Evolutionary conservation across 1,284 basidiomycete genomes (phyloP), one percentile per base, ranked within the genome.

Genomic region (Phylloboletellus chloephorus): DNA sequence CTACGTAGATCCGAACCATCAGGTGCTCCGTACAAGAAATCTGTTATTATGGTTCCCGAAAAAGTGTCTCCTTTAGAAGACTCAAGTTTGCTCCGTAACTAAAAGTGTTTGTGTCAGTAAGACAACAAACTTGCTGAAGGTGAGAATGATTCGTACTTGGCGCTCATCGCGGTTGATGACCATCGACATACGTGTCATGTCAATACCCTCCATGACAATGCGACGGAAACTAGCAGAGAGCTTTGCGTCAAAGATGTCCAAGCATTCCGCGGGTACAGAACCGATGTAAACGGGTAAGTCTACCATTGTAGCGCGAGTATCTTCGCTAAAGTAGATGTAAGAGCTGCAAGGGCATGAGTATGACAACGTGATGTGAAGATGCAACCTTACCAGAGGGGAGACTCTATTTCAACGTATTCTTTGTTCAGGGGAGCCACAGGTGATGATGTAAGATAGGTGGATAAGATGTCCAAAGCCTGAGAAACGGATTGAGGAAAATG

Each of bases 171-270:
- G 72, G 50, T 85, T 79, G 41, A 99, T 82, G 15, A 97, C 73
- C 77, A 89, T 86, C 13, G 66, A 64, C 85, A 99, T 97, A 19
- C 96, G 73, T 22, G 83, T 74, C 87, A 98, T 94, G 65, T 98
- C 91, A 42, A 98, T 72, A 4, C 88, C 91, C 42, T 87, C 79
- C 15, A 74, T 58, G 15, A 76, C 78, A 38, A 98, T 87, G 32
- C 78, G 76, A 50, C 71, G 64, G 23, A 99, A 69, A 52, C 88
- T 86, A 2, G 68, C 68, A 52, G 77, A 79, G 33, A 98, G 70
- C 57, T 79, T 81, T 29, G 67, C 67, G 42, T 82, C 78, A 53
- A 98, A 88, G 5, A 62, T 67, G 24, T 87, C 74, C 19, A 98
- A 71, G 53, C 86, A 71, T 57, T 87, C 87, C 0, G 79, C 72